Base-by-base conservation (phyloP, 2,329 filamentous ascomycete species). In the Colletotrichum plurivorum region DNA sequence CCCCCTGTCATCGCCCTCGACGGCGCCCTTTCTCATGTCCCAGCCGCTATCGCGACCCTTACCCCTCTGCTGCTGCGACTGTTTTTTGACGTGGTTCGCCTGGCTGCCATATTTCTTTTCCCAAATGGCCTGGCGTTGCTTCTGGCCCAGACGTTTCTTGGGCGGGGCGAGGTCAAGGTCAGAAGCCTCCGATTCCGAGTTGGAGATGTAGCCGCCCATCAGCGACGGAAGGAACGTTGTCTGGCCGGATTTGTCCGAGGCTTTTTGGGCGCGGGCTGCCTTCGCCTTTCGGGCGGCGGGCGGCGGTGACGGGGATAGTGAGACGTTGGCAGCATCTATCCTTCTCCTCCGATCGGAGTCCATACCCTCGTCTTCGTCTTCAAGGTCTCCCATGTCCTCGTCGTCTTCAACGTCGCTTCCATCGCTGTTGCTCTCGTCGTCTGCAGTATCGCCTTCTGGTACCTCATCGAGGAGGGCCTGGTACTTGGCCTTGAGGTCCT, bases 161-260 rank as follows among this genome's bases (percentile, higher is more conserved):
- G 89, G 89, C 0, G 85, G 80, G 6, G 87, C 88, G 2, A 85
- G 79, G 60, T 94, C 92, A 22, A 93, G 82, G 71, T 93, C 91
- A 0, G 91, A 92, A 7, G 87, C 88, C 51, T 69, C 67, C 0
- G 87, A 89, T 73, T 93, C 92, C 9, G 91, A 93, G 54, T 92
- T 93, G 2, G 92, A 94, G 74, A 93, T 88, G 81, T 95, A 97
- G 65, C 92, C 92, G 20, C 90, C 91, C 87, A 94, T 93, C 16
- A 96, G 87, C 1, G 90, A 90, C 0, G 93, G 93, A 2, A 96
- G 82, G 76, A 94, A 94, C 0, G 88, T 88, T 0, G 92, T 88
- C 63, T 80, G 80, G 9, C 77, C 77, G 12, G 75, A 58, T 25
- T 64, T 71, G 20, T 59, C 61, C 8, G 63, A 51, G 3, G 56